These are phyloP conservation scores for Schoenoplectus triqueter DNA, from an alignment of 202 grass and related monocot genomes.

Conservation along the genomic window DNA sequence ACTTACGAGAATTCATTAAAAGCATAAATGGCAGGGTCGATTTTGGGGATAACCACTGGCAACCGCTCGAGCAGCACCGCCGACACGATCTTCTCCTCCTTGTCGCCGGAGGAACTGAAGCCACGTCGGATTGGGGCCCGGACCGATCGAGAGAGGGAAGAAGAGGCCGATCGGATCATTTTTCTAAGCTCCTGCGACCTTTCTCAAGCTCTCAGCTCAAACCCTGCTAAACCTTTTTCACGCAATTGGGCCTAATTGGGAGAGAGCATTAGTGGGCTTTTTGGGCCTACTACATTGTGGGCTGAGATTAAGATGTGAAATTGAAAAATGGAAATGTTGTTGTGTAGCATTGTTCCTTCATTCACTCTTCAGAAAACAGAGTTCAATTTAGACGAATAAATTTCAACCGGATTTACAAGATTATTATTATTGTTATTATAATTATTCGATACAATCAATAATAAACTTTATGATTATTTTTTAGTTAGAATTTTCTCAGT, in stretches of 20 bases:
- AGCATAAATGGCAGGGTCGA: slow-evolving; percentile 84
- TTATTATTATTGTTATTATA: too few relatives aligned
- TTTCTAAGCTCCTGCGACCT: neutral
- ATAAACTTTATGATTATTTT: too few relatives aligned
- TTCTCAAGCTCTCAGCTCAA: slow-evolving; percentile 10
- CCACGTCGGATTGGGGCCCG: slow-evolving; percentile 29
- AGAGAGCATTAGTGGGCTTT: neutral
- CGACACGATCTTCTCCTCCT: slow-evolving; percentile 70
- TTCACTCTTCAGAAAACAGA: too few relatives aligned
- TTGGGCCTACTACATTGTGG: neutral
- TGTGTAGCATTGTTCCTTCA: too few relatives aligned
- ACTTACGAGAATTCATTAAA: slow-evolving; percentile 95
- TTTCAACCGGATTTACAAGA: too few relatives aligned
- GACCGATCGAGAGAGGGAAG: slow-evolving; percentile 47
- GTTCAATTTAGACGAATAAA: too few relatives aligned
- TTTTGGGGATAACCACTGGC: slow-evolving; percentile 88
- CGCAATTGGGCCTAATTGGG: slow-evolving; percentile 35
- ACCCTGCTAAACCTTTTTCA: slow-evolving; percentile 51
- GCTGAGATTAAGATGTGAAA: neutral
- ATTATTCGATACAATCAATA: too few relatives aligned
- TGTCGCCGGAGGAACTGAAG: slow-evolving; percentile 46
- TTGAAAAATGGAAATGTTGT: too few relatives aligned
- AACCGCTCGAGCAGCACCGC: slow-evolving; percentile 92
- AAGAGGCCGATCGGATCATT: slow-evolving; percentile 35
- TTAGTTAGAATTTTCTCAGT: too few relatives aligned